Evolutionary conservation across 148 eudicot species (phyloP).

Genomic region (Heliosperma pusillum): DNA sequence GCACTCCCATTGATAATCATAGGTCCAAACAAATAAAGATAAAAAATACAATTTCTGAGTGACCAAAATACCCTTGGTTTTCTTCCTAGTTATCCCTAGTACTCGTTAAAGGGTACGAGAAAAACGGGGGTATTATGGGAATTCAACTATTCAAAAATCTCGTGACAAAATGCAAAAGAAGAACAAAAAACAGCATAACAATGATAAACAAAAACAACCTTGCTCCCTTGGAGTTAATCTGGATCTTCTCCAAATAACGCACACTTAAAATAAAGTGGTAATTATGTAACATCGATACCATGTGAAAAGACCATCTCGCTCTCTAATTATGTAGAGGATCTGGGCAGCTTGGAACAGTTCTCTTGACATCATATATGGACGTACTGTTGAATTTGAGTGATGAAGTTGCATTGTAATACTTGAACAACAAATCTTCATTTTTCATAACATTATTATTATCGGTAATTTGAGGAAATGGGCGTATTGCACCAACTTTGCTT

Average conservation of each 20-base stretch:
- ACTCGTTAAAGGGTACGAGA: conserved; percentile 32
- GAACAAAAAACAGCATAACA: not conserved
- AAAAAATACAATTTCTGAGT: conserved; percentile 9
- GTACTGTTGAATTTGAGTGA: not conserved
- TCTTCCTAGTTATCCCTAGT: conserved; percentile 30
- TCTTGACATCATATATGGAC: conserved; percentile 32
- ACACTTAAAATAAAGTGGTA: no score
- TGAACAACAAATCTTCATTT: conserved; percentile 27
- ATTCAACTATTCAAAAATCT: not conserved
- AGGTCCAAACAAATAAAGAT: conserved; percentile 16
- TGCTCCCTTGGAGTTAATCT: not conserved
- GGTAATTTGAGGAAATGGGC: conserved; percentile 23
- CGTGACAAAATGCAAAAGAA: not conserved
- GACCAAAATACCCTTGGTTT: conserved; percentile 90
- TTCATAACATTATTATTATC: not conserved
- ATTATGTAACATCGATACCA: not conserved
- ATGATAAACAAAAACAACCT: not conserved
- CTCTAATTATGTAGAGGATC: conserved; percentile 51
- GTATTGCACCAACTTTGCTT: conserved; percentile 31
- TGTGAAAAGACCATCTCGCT: not conserved
- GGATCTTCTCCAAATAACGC: no score
- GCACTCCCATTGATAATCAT: conserved; percentile 3
- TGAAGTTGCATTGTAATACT: conserved; percentile 31
- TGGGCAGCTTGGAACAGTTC: conserved; percentile 82
- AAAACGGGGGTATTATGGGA: conserved; percentile 87